A percentile compares a stretch with the other conserved stretches of the same genome.
Evolutionary conservation across 192 early-diverging fungal genomes (phyloP).

Genomic region (Globomyces pollinis-pini): DNA sequence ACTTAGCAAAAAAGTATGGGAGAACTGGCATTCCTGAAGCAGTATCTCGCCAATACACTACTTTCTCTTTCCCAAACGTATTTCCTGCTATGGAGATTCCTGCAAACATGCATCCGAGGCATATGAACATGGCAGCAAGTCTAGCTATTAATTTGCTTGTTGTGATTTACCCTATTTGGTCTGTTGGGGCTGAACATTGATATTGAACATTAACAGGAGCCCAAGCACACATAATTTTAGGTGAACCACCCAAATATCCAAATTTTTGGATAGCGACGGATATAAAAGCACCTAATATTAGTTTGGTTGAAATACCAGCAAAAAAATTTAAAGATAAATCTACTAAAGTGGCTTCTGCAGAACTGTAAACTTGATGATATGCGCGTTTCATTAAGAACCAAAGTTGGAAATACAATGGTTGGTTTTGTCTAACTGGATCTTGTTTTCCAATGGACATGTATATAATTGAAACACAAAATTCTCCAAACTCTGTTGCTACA

Average conservation of each 20-base stretch:
- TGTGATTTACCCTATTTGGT: no score
- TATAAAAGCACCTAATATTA: no score
- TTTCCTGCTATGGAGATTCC: constrained; percentile 50
- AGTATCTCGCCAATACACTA: constrained; percentile 60
- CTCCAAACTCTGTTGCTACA: constrained; percentile 11
- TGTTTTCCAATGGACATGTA: not conserved
- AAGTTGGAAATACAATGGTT: constrained; percentile 2
- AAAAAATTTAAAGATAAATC: constrained; percentile 49
- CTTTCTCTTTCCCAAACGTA: constrained; percentile 57
- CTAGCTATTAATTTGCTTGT: no score
- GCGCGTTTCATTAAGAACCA: constrained; percentile 12
- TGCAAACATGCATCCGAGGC: constrained; percentile 49
- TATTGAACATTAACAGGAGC: constrained; percentile 23
- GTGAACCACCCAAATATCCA: constrained; percentile 44
- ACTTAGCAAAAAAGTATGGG: constrained; percentile 57
- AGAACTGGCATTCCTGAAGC: constrained; percentile 47
- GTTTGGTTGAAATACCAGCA: constrained; percentile 42
- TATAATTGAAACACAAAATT: not conserved
- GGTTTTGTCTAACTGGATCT: constrained; percentile 14
- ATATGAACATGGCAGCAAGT: constrained; percentile 46
- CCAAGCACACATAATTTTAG: constrained; percentile 33
- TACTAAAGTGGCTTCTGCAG: constrained; percentile 30
- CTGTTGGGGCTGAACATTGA: constrained; percentile 10
- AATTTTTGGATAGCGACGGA: constrained; percentile 28
- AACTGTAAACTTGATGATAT: constrained; percentile 41